Percentiles rank a stretch among this genome's conserved stretches.
These are phyloP conservation scores for Colletotrichum graminicola DNA, from an alignment of 2,329 filamentous ascomycete species.

Conservation along the genomic window DNA sequence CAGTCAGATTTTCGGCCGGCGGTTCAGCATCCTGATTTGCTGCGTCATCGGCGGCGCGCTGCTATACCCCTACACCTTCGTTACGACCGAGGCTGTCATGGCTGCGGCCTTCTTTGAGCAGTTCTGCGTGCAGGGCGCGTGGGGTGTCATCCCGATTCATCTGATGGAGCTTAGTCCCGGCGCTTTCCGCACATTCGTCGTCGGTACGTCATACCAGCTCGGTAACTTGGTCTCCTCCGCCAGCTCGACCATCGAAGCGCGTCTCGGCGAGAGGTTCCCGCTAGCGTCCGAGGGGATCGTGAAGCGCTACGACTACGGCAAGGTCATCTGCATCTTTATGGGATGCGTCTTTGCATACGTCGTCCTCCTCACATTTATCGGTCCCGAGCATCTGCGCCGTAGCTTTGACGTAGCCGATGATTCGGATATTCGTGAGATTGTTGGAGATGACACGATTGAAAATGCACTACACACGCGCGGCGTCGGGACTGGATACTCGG, in stretches of 20 bases:
- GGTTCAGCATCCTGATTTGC: constrained; percentile 76
- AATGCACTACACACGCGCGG: constrained; percentile 23
- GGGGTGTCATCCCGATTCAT: constrained; percentile 83
- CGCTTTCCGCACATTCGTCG: constrained; percentile 79
- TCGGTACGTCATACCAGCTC: constrained; percentile 81
- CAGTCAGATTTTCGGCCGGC: constrained; percentile 77
- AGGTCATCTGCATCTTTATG: constrained; percentile 93
- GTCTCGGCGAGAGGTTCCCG: constrained; percentile 80
- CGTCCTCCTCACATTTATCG: constrained; percentile 72
- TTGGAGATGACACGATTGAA: constrained; percentile 53
- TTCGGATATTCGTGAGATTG: constrained; percentile 60
- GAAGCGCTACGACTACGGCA: constrained; percentile 78
- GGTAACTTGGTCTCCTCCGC: constrained; percentile 80
- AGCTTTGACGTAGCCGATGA: constrained; percentile 65
- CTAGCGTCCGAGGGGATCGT: constrained; percentile 67
- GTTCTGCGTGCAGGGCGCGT: constrained; percentile 82
- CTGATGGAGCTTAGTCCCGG: constrained; percentile 82
- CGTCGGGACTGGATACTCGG: neutral
- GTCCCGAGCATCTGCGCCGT: constrained; percentile 66
- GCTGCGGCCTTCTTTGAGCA: constrained; percentile 88
- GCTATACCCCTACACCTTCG: constrained; percentile 86
- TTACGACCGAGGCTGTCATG: constrained; percentile 72
- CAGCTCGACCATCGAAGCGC: constrained; percentile 81
- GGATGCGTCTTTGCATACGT: constrained; percentile 79
- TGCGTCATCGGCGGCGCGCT: constrained; percentile 77